A percentile compares a stretch with the other conserved stretches of the same genome.
phyloP scores from a whole-genome alignment of 345 rosid genomes.

The Brassica rapa region DNA sequence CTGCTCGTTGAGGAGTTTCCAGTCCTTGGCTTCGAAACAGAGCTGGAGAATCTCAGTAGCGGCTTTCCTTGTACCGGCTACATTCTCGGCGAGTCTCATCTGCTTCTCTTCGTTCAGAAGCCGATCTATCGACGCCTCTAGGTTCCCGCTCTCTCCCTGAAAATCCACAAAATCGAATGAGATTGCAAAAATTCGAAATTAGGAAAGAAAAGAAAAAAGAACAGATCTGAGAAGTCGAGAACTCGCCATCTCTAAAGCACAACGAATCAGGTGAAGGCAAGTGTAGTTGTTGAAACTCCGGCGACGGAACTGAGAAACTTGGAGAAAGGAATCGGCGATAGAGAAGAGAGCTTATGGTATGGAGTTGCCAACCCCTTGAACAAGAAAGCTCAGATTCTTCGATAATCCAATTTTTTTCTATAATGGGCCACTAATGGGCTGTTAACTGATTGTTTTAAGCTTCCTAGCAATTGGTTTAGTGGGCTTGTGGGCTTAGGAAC shows the following conservation, averaged over 20 bases:
- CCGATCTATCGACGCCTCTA: conserved; percentile 73
- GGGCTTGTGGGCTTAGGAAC: not conserved
- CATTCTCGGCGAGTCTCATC: conserved; percentile 81
- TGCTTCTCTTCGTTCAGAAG: conserved; percentile 90
- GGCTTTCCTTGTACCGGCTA: conserved; percentile 83
- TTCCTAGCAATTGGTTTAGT: not conserved
- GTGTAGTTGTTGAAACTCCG: conserved; percentile 4
- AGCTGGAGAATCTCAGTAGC: conserved; percentile 77
- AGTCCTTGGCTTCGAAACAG: conserved; percentile 88
- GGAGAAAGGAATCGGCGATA: not conserved
- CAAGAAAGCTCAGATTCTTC: conserved; percentile 44
- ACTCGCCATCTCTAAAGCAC: conserved; percentile 34
- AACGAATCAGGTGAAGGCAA: not conserved
- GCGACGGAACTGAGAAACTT: conserved; percentile 14
- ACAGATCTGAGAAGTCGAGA: conserved; percentile 35
- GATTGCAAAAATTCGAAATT: conserved; percentile 26
- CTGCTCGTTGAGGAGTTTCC: conserved; percentile 71
- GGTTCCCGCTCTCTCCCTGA: conserved; percentile 59
- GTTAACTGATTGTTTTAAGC: not conserved
- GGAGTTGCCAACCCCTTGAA: conserved; percentile 41
- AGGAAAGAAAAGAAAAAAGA: not conserved
- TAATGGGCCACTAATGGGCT: conserved; percentile 35
- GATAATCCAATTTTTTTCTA: not conserved
- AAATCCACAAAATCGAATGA: conserved; percentile 33
- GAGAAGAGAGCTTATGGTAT: conserved; percentile 11